phyloP scores from a whole-genome alignment of 2,329 filamentous ascomycete genomes.

The Aspergillus tanneri region DNA sequence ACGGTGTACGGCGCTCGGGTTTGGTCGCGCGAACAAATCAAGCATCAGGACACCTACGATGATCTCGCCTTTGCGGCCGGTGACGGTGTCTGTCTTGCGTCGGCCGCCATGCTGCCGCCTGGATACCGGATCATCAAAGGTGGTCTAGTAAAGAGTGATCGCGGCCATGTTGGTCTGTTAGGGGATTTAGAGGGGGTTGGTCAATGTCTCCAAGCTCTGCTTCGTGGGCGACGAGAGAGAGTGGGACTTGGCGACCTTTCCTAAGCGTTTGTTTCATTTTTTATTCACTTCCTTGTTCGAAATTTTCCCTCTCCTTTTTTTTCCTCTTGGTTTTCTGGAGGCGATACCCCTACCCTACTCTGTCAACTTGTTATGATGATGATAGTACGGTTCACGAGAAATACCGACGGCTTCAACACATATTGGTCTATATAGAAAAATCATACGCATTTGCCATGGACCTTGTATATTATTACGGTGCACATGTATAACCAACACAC shows the following conservation, averaged over 20 bases:
- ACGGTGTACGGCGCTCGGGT: conserved; percentile 83
- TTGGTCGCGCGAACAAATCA: conserved; percentile 68
- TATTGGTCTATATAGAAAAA: neutral
- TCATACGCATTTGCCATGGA: neutral
- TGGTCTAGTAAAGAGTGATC: conserved; percentile 74
- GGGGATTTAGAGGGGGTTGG: conserved; percentile 83
- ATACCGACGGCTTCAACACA: neutral
- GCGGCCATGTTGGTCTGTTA: conserved; percentile 82
- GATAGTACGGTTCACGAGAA: conserved; percentile 4
- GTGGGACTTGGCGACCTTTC: conserved; percentile 61
- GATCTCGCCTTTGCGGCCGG: conserved; percentile 82
- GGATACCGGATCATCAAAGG: conserved; percentile 74
- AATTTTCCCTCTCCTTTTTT: neutral
- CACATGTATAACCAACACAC: neutral
- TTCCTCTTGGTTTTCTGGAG: neutral
- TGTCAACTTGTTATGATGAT: neutral
- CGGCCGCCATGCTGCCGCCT: conserved; percentile 77
- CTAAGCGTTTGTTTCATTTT: neutral
- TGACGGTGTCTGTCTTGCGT: conserved; percentile 84
- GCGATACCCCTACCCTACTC: neutral
- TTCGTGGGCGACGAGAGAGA: conserved; percentile 66
- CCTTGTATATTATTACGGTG: conserved; percentile 3
- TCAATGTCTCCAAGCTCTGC: conserved; percentile 66
- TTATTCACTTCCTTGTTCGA: conserved; percentile 6
- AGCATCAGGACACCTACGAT: conserved; percentile 75